Evolutionary conservation across 352 stramenopile species (phyloP).

Genomic region (Pythium pectinolyticum): DNA sequence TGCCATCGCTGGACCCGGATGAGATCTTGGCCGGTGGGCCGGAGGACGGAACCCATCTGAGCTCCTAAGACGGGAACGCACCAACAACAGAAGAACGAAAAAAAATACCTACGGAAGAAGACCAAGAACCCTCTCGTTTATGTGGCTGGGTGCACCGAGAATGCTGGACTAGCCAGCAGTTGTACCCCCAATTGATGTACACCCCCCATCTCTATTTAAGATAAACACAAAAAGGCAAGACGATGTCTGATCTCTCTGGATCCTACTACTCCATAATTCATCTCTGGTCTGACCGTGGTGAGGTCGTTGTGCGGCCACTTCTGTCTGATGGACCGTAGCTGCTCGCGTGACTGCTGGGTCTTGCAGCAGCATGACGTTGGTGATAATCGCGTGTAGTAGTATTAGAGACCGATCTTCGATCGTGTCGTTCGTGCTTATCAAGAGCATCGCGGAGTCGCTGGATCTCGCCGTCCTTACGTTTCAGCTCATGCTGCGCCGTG

Average conservation of each 20-base stretch:
- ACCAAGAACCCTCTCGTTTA: neutral
- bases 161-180: too few species aligned
- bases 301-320: neutral
- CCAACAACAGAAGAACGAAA: neutral
- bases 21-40: slow-evolving; percentile 54
- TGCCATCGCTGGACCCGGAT: slow-evolving; percentile 55
- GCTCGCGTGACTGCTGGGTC: neutral
- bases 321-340: neutral
- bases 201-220: slow-evolving; percentile 32
- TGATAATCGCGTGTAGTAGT: too few species aligned
- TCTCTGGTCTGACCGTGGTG: too few species aligned
- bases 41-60: slow-evolving; percentile 33
- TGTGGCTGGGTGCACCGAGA: neutral
- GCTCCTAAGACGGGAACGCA: slow-evolving; percentile 8
- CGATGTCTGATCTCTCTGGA: neutral
- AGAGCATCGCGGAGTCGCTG: slow-evolving; percentile 56
- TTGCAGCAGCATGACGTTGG: neutral
- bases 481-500: slow-evolving; percentile 73
- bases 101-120: neutral
- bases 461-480: slow-evolving; percentile 81
- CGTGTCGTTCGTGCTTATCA: slow-evolving; percentile 17
- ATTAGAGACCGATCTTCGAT: too few species aligned
- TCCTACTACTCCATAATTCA: too few species aligned
- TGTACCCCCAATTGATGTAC: slow-evolving; percentile 13
- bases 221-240: slow-evolving; percentile 14